A percentile compares a stretch with the other conserved stretches of the same genome.
Conservation (phyloP, 1,139 yeast genomes). For the Kodamaea arcana region DNA sequence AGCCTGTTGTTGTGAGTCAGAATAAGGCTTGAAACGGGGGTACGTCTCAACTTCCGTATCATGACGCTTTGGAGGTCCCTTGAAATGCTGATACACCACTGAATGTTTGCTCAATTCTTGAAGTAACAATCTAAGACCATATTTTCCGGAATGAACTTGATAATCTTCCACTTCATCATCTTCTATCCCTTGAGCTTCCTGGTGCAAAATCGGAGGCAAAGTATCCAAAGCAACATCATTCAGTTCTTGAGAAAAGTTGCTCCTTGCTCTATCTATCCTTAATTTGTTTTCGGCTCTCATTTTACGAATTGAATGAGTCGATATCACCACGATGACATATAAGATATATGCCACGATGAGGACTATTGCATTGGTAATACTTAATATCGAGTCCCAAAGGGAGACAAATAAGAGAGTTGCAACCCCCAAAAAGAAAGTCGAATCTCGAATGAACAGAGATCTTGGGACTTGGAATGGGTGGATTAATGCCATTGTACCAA, state of each 20-base stretch:
- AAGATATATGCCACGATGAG: conserved; percentile 48
- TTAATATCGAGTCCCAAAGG: conserved; percentile 43
- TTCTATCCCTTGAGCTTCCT: conserved; percentile 20
- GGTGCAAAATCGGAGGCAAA: conserved; percentile 12
- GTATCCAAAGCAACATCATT: conserved; percentile 21
- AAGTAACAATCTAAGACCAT: conserved; percentile 32
- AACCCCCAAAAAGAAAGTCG: conserved; percentile 48
- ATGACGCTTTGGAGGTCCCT: neutral
- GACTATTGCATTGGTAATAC: conserved; percentile 40
- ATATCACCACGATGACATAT: conserved; percentile 49
- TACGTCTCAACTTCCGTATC: neutral
- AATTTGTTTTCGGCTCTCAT: conserved; percentile 16
- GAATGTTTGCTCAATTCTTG: conserved; percentile 31
- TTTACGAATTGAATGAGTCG: conserved; percentile 25
- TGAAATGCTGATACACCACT: conserved; percentile 3
- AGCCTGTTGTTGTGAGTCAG: neutral
- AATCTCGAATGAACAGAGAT: conserved; percentile 52
- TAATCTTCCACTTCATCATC: conserved; percentile 17
- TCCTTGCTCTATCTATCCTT: conserved; percentile 29
- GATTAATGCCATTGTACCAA: conserved; percentile 69
- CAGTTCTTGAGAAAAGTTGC: conserved; percentile 15
- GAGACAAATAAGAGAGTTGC: conserved; percentile 37
- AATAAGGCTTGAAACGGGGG: neutral
- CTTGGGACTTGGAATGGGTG: conserved; percentile 60
- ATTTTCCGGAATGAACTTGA: conserved; percentile 22